phyloP scores from a whole-genome alignment of 2,329 filamentous ascomycete genomes.

The Amesomyces nigricolor region DNA sequence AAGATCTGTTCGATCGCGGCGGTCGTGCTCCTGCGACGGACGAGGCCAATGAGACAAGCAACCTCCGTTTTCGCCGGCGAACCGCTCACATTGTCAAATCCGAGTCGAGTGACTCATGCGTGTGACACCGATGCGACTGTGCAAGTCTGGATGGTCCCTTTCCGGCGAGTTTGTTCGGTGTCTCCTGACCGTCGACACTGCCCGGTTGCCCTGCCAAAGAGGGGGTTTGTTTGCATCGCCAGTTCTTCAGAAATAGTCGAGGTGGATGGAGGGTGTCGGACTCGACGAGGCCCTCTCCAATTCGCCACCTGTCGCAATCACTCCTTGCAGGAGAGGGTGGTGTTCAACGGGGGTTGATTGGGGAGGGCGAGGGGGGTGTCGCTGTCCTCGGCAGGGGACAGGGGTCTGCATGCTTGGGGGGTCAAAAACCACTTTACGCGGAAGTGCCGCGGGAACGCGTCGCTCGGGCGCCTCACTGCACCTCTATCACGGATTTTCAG shows the following conservation, averaged over 20 bases:
- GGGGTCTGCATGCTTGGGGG: slow-evolving; percentile 23
- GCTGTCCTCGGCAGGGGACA: slow-evolving; percentile 16
- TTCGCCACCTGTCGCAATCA: slow-evolving; percentile 5
- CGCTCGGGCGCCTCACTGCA: slow-evolving; percentile 18
- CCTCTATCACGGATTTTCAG: slow-evolving; percentile 21
- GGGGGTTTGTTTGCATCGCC: slow-evolving; percentile 9
- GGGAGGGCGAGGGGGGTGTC: slow-evolving; percentile 1
- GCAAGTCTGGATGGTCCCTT: not conserved
- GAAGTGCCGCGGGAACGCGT: slow-evolving; percentile 27
- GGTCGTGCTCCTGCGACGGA: not conserved
- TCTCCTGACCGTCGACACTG: not conserved
- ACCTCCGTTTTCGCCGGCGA: not conserved
- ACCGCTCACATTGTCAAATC: slow-evolving; percentile 1
- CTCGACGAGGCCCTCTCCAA: not conserved
- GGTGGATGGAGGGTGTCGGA: not conserved
- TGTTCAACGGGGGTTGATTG: slow-evolving; percentile 1
- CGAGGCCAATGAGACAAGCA: slow-evolving; percentile 1
- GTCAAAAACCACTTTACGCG: slow-evolving; percentile 30
- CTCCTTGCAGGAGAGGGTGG: slow-evolving; percentile 5
- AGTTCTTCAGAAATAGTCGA: not conserved
- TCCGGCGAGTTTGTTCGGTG: not conserved
- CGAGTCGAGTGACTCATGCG: slow-evolving; percentile 25
- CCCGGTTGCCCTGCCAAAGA: slow-evolving; percentile 3
- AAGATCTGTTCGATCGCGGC: not conserved
- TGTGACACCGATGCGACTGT: not conserved